Evolutionary conservation across 2,329 filamentous ascomycete genomes (phyloP), one percentile per base, ranked within the genome.

Genomic region (Arthrobotrys sphaeroides): DNA sequence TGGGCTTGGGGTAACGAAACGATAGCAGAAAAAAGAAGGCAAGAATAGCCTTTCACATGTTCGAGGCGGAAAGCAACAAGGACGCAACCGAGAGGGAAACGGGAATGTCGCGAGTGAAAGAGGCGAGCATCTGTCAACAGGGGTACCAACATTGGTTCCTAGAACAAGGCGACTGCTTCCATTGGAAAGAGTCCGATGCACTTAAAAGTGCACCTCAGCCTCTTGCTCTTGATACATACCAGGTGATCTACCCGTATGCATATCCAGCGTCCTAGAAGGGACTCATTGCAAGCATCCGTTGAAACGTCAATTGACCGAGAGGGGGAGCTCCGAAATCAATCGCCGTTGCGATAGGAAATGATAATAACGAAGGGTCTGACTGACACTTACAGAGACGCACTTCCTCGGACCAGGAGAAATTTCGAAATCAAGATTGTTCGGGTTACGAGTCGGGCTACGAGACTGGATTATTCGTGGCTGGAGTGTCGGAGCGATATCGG

Each of bases 81-180:
- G 45, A 57, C 38, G 13, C 70, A 68, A 47, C 61, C 70, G 62
- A 74, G 62, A 43, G 45, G n/a, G 33, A 70, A 69, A 69, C 31
- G 65, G 64, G 69, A 73, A 73, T 73, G 69, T 73, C 51, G 53
- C 60, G 68, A 73, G 68, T 59, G 62, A 59, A 67, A 67, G 68
- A 73, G 51, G 65, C 51, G 51, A 68, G 51, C 26, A 59, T 40
- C 13, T 42, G 61, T 59, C 62, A 70, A 53, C 55, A 70, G 38
- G 55, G 57, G 43, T 10, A n/a, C 55, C 38, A 43, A n/a, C 3
- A 60, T 20, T 24, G 24, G 62, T 40, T 55, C 31, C 24, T 18
- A 28, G 61, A 55, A 28, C 33, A 42, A 55, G 22, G 61, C 45
- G 22, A 5, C n/a, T 33, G 38, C 22, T 57, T 24, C 62, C 24